Base-by-base conservation (phyloP, 2,329 filamentous ascomycete genomes). In the Pseudogymnoascus sp. region DNA sequence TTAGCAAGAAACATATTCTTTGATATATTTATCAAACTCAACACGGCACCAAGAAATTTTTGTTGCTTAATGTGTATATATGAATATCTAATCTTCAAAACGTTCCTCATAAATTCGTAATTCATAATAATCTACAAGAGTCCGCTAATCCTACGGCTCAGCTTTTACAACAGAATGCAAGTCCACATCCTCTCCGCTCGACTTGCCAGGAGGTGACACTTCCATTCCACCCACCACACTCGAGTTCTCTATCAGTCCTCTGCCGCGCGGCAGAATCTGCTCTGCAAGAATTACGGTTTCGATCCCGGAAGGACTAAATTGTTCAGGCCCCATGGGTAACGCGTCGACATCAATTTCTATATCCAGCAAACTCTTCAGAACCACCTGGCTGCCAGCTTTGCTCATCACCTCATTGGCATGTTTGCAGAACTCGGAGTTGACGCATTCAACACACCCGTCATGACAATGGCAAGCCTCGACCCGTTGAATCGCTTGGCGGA, bases 381-480 rank as follows among this genome's bases (percentile, higher is more conserved):
- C 86, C 23, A 97, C 92, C 63, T 84, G 85, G 6, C 89, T 88
- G 0, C 93, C 93, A 0, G 88, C 90, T 75, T 97, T 97, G 71
- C 90, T 95, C 88, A 97, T 95, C 8, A 97, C 92, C 71, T 90
- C 85, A 73, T 97, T 97, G 62, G 86, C 84, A 75, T 96, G 86
- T 74, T 89, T 91, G 74, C 95, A 97, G 63, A 85, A 77, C 74
- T 96, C 90, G 66, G 87, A 89, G 67, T 89, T 91, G 47, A 96
- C 92, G 75, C 95, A 99, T 75, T 96, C 93, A 21, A 93, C 77
- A 75, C 95, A 97, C 0, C 95, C 95, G 64, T 88, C 84, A 10
- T 85, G 76, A 71, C 93, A 97, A 40, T 80, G 78, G 71, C 95
- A 99, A 1, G 79, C 81, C 71, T 90, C 86, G 5, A 97, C 86